Evolutionary conservation across 495 filamentous ascomycete genomes (phyloP).

Genomic region (Aspergillus heteromorphus): DNA sequence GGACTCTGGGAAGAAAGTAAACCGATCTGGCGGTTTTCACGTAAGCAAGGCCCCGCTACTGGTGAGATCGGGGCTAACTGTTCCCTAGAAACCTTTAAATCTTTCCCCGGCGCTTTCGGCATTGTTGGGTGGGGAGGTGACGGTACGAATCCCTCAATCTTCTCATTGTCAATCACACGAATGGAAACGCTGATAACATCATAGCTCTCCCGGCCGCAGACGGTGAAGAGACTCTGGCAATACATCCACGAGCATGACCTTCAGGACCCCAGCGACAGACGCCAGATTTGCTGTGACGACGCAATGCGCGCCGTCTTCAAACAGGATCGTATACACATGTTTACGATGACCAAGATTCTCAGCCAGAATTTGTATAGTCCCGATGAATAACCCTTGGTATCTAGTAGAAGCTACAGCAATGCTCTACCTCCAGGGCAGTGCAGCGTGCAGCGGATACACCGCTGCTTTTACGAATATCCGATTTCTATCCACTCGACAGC

Average conservation of each 20-base stretch:
- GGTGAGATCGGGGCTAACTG: constrained; percentile 2
- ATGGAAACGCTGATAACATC: constrained; percentile 6
- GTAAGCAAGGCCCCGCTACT: constrained; percentile 28
- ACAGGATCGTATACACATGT: constrained; percentile 90
- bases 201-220: constrained; percentile 85
- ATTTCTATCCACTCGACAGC: constrained; percentile 17
- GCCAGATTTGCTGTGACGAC: constrained; percentile 90
- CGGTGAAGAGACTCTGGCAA: constrained; percentile 91
- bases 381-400: constrained; percentile 46
- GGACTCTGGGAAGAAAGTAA: constrained; percentile 58
- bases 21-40: constrained; percentile 63
- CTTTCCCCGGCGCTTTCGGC: constrained; percentile 62
- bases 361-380: constrained; percentile 60
- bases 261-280: constrained; percentile 85
- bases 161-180: neutral
- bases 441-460: neutral
- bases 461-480: constrained; percentile 16
- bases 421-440: neutral
- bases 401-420: neutral
- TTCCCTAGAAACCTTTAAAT: constrained; percentile 55
- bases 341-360: constrained; percentile 89
- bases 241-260: constrained; percentile 84
- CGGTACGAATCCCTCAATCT: constrained; percentile 37
- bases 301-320: constrained; percentile 86
- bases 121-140: constrained; percentile 55